These are phyloP conservation scores for Capsicum chinense DNA, from an alignment of 257 asterid species.

Conservation along the genomic window DNA sequence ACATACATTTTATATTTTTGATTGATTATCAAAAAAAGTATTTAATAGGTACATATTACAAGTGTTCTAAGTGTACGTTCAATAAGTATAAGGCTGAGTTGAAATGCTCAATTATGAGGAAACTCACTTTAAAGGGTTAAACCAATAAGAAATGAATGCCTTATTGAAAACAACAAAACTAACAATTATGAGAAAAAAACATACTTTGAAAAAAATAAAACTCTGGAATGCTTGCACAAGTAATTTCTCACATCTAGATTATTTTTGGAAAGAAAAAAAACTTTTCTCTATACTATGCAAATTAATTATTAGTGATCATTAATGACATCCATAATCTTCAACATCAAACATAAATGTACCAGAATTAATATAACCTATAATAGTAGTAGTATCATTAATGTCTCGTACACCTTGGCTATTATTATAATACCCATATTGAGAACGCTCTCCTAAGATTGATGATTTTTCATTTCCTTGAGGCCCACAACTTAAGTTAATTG, in stretches of 20 bases:
- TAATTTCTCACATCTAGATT: background rate
- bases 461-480: background rate
- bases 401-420: background rate
- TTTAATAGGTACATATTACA: too few species aligned
- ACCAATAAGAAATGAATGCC: background rate
- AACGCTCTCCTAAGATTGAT: conserved; percentile 9
- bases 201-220: background rate
- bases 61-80: too few species aligned
- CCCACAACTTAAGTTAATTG: conserved; percentile 29
- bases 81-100: too few species aligned
- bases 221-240: conserved; percentile 1
- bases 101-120: too few species aligned
- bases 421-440: conserved; percentile 13
- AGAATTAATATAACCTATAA: background rate
- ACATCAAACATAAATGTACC: background rate
- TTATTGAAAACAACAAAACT: background rate
- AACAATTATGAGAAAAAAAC: background rate
- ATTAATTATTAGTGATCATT: background rate
- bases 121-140: too few species aligned
- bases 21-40: too few species aligned
- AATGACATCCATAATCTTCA: conserved; percentile 18
- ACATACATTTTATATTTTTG: too few species aligned
- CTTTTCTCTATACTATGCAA: background rate
- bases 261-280: background rate
- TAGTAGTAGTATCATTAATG: background rate